Evolutionary conservation across 2,329 filamentous ascomycete species (phyloP), one percentile per base, ranked within the genome.

Genomic region (Pseudogymnoascus sp.): DNA sequence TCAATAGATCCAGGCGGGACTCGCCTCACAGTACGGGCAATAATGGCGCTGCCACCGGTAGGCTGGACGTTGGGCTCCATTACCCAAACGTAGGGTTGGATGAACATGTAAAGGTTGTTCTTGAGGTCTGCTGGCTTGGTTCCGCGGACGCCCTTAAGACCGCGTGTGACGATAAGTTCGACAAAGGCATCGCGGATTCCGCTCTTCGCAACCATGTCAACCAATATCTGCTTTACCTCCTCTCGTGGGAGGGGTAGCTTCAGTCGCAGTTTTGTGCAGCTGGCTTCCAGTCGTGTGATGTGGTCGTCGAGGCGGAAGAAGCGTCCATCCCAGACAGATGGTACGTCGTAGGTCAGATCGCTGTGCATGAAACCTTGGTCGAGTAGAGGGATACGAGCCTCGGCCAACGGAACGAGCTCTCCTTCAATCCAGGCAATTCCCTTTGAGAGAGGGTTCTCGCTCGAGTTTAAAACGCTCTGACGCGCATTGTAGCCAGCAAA

Each of bases 221-320:
- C 35, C 0, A 82, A 69, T 2, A 75, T 77, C 0, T 65, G 60
- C 68, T 76, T 75, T 19, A 81, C 69, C 62, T 79, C 70, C 0
- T 76, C 74, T 0, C 71, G 71, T 0, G 78, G 72, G 0, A 81
- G 62, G 0, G 80, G 80, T 1, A 81, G 66, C 26, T 70, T 68
- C 1, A 82, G 71, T 0, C 79, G 76, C 60, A 82, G 71, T 69
- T 82, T 82, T 8, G 65, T 66, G 66, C 78, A 80, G 68, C 75
- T 78, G 0, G 67, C 67, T n/a, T 78, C 74, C 0, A 82, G 70
- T 5, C 80, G 76, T 19, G 69, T 68, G 1, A 82, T 67, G 65
- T 82, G 80, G 63, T 82, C 78, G 47, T 81, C 78, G 0, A 82
- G 76, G 0, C 80, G 79, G 71, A 82, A 82, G 68, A 80, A 80